A percentile compares a stretch with the other conserved stretches of the same genome.
These are phyloP conservation scores for Cladochytrium replicatum DNA, from an alignment of 192 early-diverging fungal species.

Conservation along the genomic window DNA sequence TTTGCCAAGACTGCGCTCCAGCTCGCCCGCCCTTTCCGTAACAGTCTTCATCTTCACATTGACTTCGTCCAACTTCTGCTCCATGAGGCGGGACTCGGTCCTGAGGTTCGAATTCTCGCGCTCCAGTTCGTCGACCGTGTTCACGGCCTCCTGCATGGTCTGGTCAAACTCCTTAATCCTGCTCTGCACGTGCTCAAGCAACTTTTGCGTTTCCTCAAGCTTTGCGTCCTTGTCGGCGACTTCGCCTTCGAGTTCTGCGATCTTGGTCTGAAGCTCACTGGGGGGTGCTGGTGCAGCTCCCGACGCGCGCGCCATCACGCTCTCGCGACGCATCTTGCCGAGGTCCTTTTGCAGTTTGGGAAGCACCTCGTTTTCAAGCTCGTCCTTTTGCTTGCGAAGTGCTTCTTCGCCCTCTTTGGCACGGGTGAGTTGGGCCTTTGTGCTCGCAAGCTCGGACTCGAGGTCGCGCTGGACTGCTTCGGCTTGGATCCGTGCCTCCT, in stretches of 20 bases:
- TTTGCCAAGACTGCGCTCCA: too few relatives aligned
- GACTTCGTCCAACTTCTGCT: too few relatives aligned
- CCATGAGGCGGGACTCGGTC: neutral
- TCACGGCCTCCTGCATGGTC: slow-evolving; percentile 14
- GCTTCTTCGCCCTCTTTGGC: neutral
- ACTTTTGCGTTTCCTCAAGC: neutral
- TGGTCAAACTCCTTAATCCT: slow-evolving; percentile 20
- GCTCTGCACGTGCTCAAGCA: slow-evolving; percentile 12
- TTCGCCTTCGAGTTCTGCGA: slow-evolving; percentile 1
- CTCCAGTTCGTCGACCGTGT: slow-evolving; percentile 20
- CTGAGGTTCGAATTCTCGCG: slow-evolving; percentile 11
- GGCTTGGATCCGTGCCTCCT: slow-evolving; percentile 20
- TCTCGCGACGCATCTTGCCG: neutral
- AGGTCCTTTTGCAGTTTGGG: neutral
- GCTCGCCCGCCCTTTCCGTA: too few relatives aligned
- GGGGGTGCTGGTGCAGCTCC: neutral
- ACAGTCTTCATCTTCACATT: too few relatives aligned
- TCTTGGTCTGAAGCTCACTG: neutral
- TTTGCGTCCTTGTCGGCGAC: slow-evolving; percentile 1
- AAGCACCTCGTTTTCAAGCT: slow-evolving; percentile 1
- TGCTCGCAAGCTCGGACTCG: slow-evolving; percentile 4
- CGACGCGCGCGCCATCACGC: neutral
- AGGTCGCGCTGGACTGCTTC: slow-evolving; percentile 18
- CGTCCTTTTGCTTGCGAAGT: neutral
- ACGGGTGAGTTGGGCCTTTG: neutral